Evolutionary conservation across 23 red algal species (phyloP).

Genomic region (Cyanidioschyzon merolae): DNA sequence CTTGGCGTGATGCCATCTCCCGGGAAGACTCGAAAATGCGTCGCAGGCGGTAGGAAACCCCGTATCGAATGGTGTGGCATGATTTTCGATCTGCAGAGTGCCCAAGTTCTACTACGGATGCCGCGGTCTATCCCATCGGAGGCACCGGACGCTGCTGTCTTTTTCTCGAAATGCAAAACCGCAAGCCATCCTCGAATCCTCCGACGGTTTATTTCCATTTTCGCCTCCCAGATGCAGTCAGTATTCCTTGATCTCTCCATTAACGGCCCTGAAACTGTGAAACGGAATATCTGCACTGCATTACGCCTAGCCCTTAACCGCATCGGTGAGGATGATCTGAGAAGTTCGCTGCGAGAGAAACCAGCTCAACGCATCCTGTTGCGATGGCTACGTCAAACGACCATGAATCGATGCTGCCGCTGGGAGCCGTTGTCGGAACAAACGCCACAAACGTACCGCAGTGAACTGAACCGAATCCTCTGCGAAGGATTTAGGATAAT

Average conservation of each 20-base stretch:
- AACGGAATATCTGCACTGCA: background rate
- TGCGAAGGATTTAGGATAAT: too few relatives aligned
- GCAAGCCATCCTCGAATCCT: background rate
- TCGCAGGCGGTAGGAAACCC: background rate
- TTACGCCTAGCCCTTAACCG: background rate
- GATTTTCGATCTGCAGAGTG: background rate
- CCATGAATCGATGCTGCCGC: too few relatives aligned
- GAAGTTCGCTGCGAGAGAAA: too few relatives aligned
- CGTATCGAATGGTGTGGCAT: background rate
- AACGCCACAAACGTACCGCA: too few relatives aligned
- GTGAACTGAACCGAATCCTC: too few relatives aligned
- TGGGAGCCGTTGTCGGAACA: too few relatives aligned
- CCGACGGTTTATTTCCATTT: background rate
- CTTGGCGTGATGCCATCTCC: background rate
- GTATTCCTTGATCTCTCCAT: background rate
- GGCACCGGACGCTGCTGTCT: too few relatives aligned
- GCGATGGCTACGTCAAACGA: too few relatives aligned
- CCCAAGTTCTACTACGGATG: background rate
- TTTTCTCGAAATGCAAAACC: too few relatives aligned
- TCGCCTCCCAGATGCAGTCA: background rate
- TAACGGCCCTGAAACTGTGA: background rate
- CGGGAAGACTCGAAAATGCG: background rate
- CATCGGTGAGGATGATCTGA: background rate
- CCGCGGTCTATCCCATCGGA: too few relatives aligned
- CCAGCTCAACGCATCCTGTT: too few relatives aligned